Base-by-base conservation (phyloP, 2,329 filamentous ascomycete genomes). In the Botrytis tulipae region DNA sequence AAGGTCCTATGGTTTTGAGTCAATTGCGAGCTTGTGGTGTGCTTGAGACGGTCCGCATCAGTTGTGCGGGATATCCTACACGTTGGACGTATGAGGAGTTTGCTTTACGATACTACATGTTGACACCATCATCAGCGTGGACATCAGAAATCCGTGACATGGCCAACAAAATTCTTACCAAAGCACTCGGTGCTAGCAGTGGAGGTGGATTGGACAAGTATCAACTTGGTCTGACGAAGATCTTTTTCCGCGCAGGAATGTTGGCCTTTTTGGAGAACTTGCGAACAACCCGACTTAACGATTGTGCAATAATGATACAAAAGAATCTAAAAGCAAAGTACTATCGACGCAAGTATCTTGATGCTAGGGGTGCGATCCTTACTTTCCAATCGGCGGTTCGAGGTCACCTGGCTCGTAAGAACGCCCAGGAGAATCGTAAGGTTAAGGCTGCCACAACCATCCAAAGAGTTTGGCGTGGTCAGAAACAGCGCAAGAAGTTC, bases 21-120 rank as follows among this genome's bases (percentile, higher is more conserved):
- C 96, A 99, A 83, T 87, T 99, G 79, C 91, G 97, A 83, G 96
- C 96, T 84, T 99, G 96, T 84, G 96, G 96, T 95, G 97, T 99
- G 54, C 89, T 99, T 74, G 96, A 99, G 84, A 99, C 96, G 6
- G 96, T 99, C 73, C 91, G 96, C 81, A 99, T 99, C 83, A 97
- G 94, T 84, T 97, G 93, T 82, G 96, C 96, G 76, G 96, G 96
- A 75, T 99, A 99, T 81, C 96, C 96, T 25, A 98, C 96, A 63
- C 88, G 96, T 82, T 99, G 96, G 97, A 98, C 96, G 0, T 99
- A 98, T 81, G 96, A 99, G 81, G 96, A 99, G 82, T 99, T 99
- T 83, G 96, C 96, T 29, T 86, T 98, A 74, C 91, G 96, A 75
- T 99, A 99, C 85, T 99, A 99, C 86, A 98, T 99, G 94, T 87